Evolutionary conservation across 2,329 filamentous ascomycete genomes (phyloP), one percentile per base, ranked within the genome.

Genomic region (Fusarium verrucosum): DNA sequence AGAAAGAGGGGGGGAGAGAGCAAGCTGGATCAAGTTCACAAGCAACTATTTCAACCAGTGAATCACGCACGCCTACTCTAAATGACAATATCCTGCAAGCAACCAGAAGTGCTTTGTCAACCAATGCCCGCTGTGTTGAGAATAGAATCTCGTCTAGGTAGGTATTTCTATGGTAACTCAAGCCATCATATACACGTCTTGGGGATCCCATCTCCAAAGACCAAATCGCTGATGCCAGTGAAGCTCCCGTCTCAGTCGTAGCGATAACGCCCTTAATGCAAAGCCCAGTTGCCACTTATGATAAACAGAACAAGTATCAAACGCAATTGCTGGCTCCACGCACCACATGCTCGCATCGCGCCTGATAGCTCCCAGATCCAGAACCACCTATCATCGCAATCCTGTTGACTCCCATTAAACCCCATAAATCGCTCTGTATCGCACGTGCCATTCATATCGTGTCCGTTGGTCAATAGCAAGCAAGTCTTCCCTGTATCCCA

Each of bases 111-210:
- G n/a, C n/a, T n/a, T n/a, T n/a, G n/a, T n/a, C n/a, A 22, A 9
- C 9, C 28, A 42, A 20, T 10, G 19, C 26, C 8, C 19, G 14
- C 14, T n/a, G 11, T 20, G 10, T 20, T 36, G 28, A n/a, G 57
- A 46, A 41, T 49, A 36, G 9, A 28, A 58, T 50, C 54, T 51
- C 38, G 30, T 71, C 69, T 71, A n/a, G n/a, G n/a, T n/a, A n/a
- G n/a, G n/a, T n/a, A 71, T 70, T 55, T 70, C 62, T 71, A 70
- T 68, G 45, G 14, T 43, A 19, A 53, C 56, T 62, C 54, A 53
- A 66, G 36, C 36, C 56, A 60, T 66, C 49, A 54, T 71, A 56
- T 66, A 68, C 58, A 68, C 58, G 49, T 51, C 59, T 53, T 54
- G 45, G 46, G n/a, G 60, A 52, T 52, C 51, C 50, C 40, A 53